Base-by-base conservation (phyloP, 2,329 filamentous ascomycete species). In the Ophiocordyceps australis region DNA sequence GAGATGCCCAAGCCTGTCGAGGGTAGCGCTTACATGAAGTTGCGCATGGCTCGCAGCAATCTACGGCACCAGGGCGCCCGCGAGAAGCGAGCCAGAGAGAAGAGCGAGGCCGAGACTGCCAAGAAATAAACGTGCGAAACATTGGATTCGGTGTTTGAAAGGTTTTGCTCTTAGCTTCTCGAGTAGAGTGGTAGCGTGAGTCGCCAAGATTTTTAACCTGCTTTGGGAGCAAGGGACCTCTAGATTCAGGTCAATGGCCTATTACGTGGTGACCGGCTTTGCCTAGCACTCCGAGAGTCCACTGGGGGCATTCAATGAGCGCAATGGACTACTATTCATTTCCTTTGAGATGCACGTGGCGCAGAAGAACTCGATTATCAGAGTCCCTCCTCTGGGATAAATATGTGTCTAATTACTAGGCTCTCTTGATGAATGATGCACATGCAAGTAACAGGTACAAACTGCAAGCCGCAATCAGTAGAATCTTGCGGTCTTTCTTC, bases 31-130 rank as follows among this genome's bases (percentile, higher is more conserved):
- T 95, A 79, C 74, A 65, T 66, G 53, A 76, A 72, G 50, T 74
- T 98, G 54, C 80, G 89, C 57, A 65, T 77, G 43, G 74, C 79
- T 42, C 76, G 89, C 60, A 74, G 72, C 55, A 79, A 91, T 51
- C 74, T 78, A 48, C 77, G 85, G 56, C 65, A 78, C 49, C 58
- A 68, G 38, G 89, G 89, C 60, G 68, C 68, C 50, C 74, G 83
- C 55, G 85, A 91, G 70, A 95, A 95, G 83, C 76, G 89, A 51
- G 74, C 67, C 45, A 79, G 76, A 69, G 80, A 81, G 47, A 86
- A 77, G 66, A 77, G 74, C 45, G 80, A 85, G 54, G 80, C 78
- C 51, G 77, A 78, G 54, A 65, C 64, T 50, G 70, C 72, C 59
- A 86, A 86, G 78, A 86, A 89, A 75, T 86, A 83, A 62, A 52